These are phyloP conservation scores for Globisporangium spiculum DNA, from an alignment of 352 stramenopile species.

Conservation along the genomic window DNA sequence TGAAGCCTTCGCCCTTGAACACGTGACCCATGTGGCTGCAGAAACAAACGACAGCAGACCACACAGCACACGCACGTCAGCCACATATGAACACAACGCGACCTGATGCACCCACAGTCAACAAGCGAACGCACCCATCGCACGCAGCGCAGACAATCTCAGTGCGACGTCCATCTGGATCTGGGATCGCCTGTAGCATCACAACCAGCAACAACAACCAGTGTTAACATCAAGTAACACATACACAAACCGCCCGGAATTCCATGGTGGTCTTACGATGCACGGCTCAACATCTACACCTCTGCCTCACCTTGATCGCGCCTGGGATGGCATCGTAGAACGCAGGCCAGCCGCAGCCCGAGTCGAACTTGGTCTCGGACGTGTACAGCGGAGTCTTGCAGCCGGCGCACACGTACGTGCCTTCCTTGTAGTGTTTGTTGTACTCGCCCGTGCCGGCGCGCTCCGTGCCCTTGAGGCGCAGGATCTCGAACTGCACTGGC, in stretches of 20 bases:
- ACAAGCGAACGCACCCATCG: slow-evolving; percentile 47
- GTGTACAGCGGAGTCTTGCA: slow-evolving; percentile 88
- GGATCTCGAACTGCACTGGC: slow-evolving; percentile 79
- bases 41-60: slow-evolving; percentile 7
- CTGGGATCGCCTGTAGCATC: slow-evolving; percentile 44
- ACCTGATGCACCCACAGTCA: background rate
- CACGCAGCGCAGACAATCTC: slow-evolving; percentile 90
- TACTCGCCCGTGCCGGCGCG: slow-evolving; percentile 85
- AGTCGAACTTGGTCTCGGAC: slow-evolving; percentile 89
- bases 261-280: background rate
- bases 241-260: background rate
- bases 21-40: slow-evolving; percentile 89
- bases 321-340: slow-evolving; percentile 90
- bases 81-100: background rate
- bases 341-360: slow-evolving; percentile 87
- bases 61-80: background rate
- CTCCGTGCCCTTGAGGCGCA: slow-evolving; percentile 91
- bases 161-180: slow-evolving; percentile 68
- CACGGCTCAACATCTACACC: background rate
- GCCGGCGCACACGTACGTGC: slow-evolving; percentile 85
- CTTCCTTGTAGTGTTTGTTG: slow-evolving; percentile 84
- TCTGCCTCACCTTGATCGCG: slow-evolving; percentile 63
- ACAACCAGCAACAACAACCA: background rate
- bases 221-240: too few species aligned
- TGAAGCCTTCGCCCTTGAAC: slow-evolving; percentile 88